Evolutionary conservation across 768 basidiomycete genomes (phyloP).

Genomic region (Pholiota microspora): DNA sequence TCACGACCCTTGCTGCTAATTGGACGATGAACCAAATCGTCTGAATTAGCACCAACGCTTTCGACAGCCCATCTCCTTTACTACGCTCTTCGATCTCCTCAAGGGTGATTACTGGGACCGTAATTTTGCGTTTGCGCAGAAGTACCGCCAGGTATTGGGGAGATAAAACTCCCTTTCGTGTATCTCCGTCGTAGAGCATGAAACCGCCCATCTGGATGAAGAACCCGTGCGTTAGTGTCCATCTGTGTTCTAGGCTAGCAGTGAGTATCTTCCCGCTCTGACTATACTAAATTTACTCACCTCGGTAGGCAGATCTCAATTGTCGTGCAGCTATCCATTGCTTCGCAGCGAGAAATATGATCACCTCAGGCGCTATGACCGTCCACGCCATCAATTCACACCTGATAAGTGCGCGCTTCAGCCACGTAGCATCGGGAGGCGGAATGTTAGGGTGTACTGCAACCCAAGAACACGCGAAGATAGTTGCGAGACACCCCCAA

Average conservation of each 20-base stretch:
- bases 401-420: background rate
- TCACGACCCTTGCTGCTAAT: conserved; percentile 19
- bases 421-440: background rate
- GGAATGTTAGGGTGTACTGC: conserved; percentile 16
- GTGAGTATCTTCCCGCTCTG: too few species aligned
- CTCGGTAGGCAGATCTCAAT: background rate
- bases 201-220: conserved; percentile 4
- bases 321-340: conserved; percentile 6
- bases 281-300: too few species aligned
- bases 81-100: conserved; percentile 3
- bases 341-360: conserved; percentile 12
- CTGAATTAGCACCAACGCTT: conserved; percentile 27
- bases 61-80: conserved; percentile 26
- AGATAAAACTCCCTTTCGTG: background rate
- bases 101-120: background rate
- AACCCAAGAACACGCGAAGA: conserved; percentile 18
- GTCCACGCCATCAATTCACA: background rate
- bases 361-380: conserved; percentile 13
- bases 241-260: background rate
- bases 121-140: background rate
- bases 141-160: background rate
- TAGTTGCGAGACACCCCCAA: conserved; percentile 14
- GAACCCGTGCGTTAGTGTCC: background rate
- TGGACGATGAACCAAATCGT: conserved; percentile 30
- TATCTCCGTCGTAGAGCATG: background rate